Percentiles rank a stretch among this genome's conserved stretches.
These are phyloP conservation scores for Mycena leptocephala DNA, from an alignment of 768 basidiomycete genomes.

Conservation along the genomic window DNA sequence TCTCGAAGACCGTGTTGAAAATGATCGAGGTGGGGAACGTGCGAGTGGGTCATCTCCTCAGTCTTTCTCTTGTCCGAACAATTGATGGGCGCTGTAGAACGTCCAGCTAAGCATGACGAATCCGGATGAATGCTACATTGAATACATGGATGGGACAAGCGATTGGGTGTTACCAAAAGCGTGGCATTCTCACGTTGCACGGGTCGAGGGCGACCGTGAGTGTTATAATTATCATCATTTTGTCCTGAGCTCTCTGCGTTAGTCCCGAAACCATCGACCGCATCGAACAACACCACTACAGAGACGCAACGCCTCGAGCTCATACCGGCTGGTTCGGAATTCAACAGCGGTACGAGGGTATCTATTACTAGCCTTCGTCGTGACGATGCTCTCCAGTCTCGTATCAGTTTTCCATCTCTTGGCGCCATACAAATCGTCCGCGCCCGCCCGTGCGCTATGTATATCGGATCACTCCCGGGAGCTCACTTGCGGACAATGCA, in stretches of 20 bases:
- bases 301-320: too few species aligned
- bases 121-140: not conserved
- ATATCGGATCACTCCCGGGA: too few species aligned
- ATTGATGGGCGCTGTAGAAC: not conserved
- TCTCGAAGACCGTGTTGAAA: not conserved
- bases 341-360: too few species aligned
- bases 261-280: too few species aligned
- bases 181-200: not conserved
- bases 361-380: too few species aligned
- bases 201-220: not conserved
- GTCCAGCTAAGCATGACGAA: constrained; percentile 2
- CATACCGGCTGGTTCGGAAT: too few species aligned
- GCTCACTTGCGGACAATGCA: too few species aligned
- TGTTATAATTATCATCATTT: not conserved
- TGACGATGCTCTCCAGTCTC: too few species aligned
- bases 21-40: not conserved
- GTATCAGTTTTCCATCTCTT: too few species aligned
- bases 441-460: too few species aligned
- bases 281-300: too few species aligned
- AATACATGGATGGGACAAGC: constrained; percentile 2
- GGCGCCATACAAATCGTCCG: too few species aligned
- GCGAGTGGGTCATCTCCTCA: not conserved
- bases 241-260: not conserved
- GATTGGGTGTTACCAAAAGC: not conserved
- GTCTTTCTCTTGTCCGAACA: not conserved